These are phyloP conservation scores for Coffea humblotiana DNA, from an alignment of 305 asterid genomes.

Conservation along the genomic window DNA sequence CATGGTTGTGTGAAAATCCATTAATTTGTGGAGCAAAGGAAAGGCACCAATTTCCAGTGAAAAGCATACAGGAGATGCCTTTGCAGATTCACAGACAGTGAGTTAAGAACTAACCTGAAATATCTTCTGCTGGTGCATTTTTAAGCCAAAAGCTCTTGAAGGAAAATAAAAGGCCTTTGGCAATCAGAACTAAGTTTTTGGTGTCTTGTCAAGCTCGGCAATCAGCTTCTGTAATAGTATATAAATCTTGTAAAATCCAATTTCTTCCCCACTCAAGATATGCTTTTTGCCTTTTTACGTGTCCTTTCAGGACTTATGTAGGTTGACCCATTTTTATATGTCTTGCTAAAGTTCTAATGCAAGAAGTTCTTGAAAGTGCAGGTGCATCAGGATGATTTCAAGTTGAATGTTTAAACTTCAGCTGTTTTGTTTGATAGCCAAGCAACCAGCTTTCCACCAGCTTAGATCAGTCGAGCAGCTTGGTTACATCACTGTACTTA, in stretches of 20 bases:
- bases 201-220: not conserved
- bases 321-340: not conserved
- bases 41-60: not conserved
- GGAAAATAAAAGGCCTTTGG: not conserved
- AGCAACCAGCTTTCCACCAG: conserved; percentile 96
- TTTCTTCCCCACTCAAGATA: not conserved
- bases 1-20: not conserved
- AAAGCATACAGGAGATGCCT: not conserved
- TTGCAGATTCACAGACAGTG: not conserved
- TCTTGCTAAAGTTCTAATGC: not conserved
- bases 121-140: not conserved
- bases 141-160: not conserved
- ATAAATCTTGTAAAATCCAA: not conserved
- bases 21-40: not conserved
- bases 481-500: conserved; percentile 85
- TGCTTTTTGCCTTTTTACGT: not conserved
- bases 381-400: conserved; percentile 94
- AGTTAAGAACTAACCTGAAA: not conserved
- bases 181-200: not conserved
- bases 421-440: conserved; percentile 81
- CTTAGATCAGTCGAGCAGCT: conserved; percentile 99
- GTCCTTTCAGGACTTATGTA: not conserved
- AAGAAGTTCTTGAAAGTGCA: conserved; percentile 29
- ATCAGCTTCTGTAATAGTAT: not conserved
- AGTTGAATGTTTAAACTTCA: conserved; percentile 76